Base-by-base conservation (phyloP, 1,284 basidiomycete species). In the Pisolithus thermaeus region DNA sequence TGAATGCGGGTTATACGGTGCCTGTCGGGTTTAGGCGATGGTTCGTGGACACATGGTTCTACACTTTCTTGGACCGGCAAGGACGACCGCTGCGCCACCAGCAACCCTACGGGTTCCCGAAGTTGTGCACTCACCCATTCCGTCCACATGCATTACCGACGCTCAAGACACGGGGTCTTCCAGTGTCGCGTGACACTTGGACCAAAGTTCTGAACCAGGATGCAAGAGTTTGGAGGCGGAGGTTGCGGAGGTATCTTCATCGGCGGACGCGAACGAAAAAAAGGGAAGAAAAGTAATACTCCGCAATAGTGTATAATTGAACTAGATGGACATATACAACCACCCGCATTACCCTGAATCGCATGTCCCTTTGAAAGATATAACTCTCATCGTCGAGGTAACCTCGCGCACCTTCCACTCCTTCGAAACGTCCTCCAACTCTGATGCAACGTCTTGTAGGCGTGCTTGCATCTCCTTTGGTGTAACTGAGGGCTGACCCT, bases 351-450 rank as follows among this genome's bases (percentile, higher is more conserved):
- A 35, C 61, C 51, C 53, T 56, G 49, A n/a, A 38, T 46, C n/a
- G 23, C 47, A 28, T 22, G 6, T 37, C 41, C 41, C 50, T 27
- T 74, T 72, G 35, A 85, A 63, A 51, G 72, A 77, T 42, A 83
- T 55, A 4, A 68, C 59, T 6, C 70, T 73, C n/a, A 66, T 65
- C 8, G 67, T 70, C 45, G 58, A 68, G 22, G 68, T 61, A 27
- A 73, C 60, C 22, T 73, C 72, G 38, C 72, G 67, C 3, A 67
- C 63, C 56, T 75, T 78, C 74, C 76, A 83, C 65, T 84, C 81
- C 49, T 65, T 69, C 28, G 72, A 75, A 2, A 79, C 63, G 49
- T 78, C 82, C 38, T 58, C 53, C 36, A 86, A 62, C 7, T 53
- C 52, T 1, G 66, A 64, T 2, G 74, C 56, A 22, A 76, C 69